phyloP scores from a whole-genome alignment of 1,284 basidiomycete species.

The Cryptococcus sp. region DNA sequence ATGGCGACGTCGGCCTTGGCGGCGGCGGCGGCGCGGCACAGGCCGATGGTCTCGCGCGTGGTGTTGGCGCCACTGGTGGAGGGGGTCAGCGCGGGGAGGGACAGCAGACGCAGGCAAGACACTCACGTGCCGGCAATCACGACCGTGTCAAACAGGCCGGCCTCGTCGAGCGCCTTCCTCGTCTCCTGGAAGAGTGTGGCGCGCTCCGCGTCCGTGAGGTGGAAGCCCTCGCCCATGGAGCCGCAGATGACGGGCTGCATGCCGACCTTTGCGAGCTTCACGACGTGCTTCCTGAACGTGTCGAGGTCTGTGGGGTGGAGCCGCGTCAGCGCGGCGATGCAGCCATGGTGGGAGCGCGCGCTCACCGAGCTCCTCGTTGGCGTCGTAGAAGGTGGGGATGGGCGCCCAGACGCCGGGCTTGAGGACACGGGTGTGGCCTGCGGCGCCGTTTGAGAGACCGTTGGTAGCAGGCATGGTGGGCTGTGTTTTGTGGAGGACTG shows the following conservation, averaged over 20 bases:
- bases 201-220: slow-evolving; percentile 72
- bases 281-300: slow-evolving; percentile 69
- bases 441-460: slow-evolving; percentile 10
- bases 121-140: slow-evolving; percentile 70
- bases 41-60: slow-evolving; percentile 72
- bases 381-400: slow-evolving; percentile 77
- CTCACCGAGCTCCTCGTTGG: slow-evolving; percentile 76
- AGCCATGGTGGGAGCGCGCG: background rate
- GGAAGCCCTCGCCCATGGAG: slow-evolving; percentile 60
- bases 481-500: background rate
- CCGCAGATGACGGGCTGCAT: slow-evolving; percentile 74
- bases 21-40: slow-evolving; percentile 67
- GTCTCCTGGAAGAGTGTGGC: slow-evolving; percentile 64
- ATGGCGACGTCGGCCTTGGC: slow-evolving; percentile 82
- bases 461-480: background rate
- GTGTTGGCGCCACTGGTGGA: slow-evolving; percentile 61
- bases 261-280: slow-evolving; percentile 66
- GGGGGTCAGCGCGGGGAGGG: background rate
- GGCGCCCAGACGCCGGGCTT: slow-evolving; percentile 77
- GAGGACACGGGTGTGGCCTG: slow-evolving; percentile 55
- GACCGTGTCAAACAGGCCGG: slow-evolving; percentile 61
- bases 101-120: background rate
- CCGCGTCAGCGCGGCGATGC: background rate
- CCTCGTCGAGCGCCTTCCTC: slow-evolving; percentile 67
- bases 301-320: slow-evolving; percentile 63